Evolutionary conservation across 176 grass and related monocot genomes (phyloP), one percentile per base, ranked within the genome.

Genomic region (Oryza punctata): DNA sequence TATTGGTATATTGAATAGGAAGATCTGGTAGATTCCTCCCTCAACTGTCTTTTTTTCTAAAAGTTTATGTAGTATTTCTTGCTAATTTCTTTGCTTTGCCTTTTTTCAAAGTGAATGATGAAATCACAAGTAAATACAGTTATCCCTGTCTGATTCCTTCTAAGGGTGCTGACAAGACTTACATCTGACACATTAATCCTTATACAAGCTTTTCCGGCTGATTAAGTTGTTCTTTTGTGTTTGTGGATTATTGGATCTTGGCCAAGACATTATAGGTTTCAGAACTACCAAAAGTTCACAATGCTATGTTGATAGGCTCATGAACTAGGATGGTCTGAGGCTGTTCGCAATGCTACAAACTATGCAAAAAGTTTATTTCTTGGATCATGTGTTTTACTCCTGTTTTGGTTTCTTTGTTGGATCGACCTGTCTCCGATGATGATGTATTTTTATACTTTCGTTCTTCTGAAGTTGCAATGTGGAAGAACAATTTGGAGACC

Each of bases 291-390:
- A n/a, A n/a, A n/a, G n/a, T n/a, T n/a, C n/a, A n/a, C n/a, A n/a
- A n/a, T n/a, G n/a, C n/a, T n/a, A n/a, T n/a, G 92, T 80, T 87
- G 89, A 94, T 74, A 87, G n/a, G n/a, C n/a, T 69, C 69, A 70
- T 76, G 87, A 85, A 91, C 92, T 91, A 91, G 92, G 92, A 94
- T 87, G 84, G 89, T 91, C 89, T 94, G 89, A 94, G 84, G 92
- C 87, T 3, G 7, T 8, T 59, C 0, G 43, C 10, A 72, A 44
- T 9, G 12, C 0, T 37, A 18, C 47, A 50, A 8, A 15, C 12
- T 47, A 67, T 21, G 16, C 19, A 40, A 41, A 43, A 23, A 7
- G 1, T 25, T 45, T 12, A 10, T 3, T 45, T 12, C 2, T 3
- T 1, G 33, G 33, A 35, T 35, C 5, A 35, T 37, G 1, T 37